Conservation (phyloP, 305 asterid genomes). For the Coffea humblotiana region DNA sequence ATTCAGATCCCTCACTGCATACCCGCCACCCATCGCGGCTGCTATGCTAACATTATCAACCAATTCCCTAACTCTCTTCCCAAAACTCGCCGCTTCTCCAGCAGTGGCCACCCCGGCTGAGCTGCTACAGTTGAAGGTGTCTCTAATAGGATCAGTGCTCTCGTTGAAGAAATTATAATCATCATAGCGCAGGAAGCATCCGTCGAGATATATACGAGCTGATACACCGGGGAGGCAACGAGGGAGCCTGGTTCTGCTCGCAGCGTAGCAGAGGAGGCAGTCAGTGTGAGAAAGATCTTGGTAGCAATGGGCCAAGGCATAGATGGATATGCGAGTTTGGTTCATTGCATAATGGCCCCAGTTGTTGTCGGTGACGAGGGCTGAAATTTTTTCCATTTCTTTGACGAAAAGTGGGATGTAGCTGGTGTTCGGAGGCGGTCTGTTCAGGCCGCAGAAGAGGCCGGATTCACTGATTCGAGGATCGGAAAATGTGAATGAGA, state of each 20-base stretch:
- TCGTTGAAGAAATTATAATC: slow-evolving; percentile 47
- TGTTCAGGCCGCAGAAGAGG: slow-evolving; percentile 45
- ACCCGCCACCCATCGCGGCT: slow-evolving; percentile 45
- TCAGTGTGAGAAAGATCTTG: slow-evolving; percentile 57
- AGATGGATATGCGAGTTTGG: slow-evolving; percentile 34
- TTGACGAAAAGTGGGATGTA: slow-evolving; percentile 49
- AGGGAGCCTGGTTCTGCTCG: slow-evolving; percentile 71
- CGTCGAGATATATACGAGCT: slow-evolving; percentile 77
- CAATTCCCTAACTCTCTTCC: slow-evolving; percentile 35
- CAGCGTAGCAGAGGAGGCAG: slow-evolving; percentile 79
- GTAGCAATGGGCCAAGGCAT: slow-evolving; percentile 62
- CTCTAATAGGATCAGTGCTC: slow-evolving; percentile 40
- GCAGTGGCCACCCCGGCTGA: slow-evolving; percentile 28
- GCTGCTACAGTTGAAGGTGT: slow-evolving; percentile 53
- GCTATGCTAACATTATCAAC: slow-evolving; percentile 39
- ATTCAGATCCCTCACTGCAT: slow-evolving; percentile 43
- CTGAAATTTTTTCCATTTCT: slow-evolving; percentile 56
- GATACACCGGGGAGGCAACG: slow-evolving; percentile 60
- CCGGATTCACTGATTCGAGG: slow-evolving; percentile 65
- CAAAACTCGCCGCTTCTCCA: slow-evolving; percentile 31
- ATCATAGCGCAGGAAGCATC: slow-evolving; percentile 82
- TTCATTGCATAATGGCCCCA: slow-evolving; percentile 43
- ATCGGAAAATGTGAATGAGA: slow-evolving; percentile 33
- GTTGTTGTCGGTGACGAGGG: slow-evolving; percentile 39
- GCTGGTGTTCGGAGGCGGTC: slow-evolving; percentile 37